Evolutionary conservation across 2,329 filamentous ascomycete species (phyloP).

Genomic region (Tolypocladium capitatum): DNA sequence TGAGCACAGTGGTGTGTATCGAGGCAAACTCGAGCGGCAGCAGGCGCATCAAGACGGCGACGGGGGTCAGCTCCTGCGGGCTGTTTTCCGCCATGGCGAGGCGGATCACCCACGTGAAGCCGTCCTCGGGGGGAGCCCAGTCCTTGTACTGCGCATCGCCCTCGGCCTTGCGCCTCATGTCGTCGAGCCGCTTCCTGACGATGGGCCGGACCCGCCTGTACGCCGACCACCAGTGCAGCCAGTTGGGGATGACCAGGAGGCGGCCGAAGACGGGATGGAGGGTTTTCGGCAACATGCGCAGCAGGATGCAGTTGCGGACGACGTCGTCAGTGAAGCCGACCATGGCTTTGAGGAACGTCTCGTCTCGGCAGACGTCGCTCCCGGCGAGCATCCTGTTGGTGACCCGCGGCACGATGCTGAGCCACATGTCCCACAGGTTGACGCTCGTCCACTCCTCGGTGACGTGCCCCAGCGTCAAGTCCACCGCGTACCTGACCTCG

Average conservation of each 20-base stretch:
- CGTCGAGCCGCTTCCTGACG: slow-evolving; percentile 33
- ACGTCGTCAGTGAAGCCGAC: slow-evolving; percentile 36
- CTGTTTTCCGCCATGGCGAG: slow-evolving; percentile 32
- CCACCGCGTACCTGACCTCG: slow-evolving; percentile 23
- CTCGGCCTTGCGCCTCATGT: slow-evolving; percentile 27
- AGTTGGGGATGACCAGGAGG: slow-evolving; percentile 30
- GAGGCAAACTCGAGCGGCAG: slow-evolving; percentile 45
- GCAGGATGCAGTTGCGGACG: slow-evolving; percentile 28
- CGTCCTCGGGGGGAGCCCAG: slow-evolving; percentile 38
- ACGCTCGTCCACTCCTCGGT: slow-evolving; percentile 22
- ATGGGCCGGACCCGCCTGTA: slow-evolving; percentile 26
- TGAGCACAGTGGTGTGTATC: slow-evolving; percentile 44
- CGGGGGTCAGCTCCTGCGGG: slow-evolving; percentile 28
- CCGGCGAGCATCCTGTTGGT: slow-evolving; percentile 32
- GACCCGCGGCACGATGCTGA: slow-evolving; percentile 26
- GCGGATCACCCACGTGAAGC: slow-evolving; percentile 43
- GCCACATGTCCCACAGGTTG: slow-evolving; percentile 31
- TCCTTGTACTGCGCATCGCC: slow-evolving; percentile 25
- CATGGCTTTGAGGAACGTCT: slow-evolving; percentile 31
- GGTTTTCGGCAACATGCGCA: slow-evolving; percentile 31
- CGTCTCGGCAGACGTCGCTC: slow-evolving; percentile 23
- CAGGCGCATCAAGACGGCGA: slow-evolving; percentile 35
- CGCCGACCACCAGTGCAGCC: slow-evolving; percentile 32
- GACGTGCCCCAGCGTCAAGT: slow-evolving; percentile 20
- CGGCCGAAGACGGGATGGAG: slow-evolving; percentile 36